Evolutionary conservation across 176 grass and related monocot genomes (phyloP).

Genomic region (Aegilops sharonensis): DNA sequence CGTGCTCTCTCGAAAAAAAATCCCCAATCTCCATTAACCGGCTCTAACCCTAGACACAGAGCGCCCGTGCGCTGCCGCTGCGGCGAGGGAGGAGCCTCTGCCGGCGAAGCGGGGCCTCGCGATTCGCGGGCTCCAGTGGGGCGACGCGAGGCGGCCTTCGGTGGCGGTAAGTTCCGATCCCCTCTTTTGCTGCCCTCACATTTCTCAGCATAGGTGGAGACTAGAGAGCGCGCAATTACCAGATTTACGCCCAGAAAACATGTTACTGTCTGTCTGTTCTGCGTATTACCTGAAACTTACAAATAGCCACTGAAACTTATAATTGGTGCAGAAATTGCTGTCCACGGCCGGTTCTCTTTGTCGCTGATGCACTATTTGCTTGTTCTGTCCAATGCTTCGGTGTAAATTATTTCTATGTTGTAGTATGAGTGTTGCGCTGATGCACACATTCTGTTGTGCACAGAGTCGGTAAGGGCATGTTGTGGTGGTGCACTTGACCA

Average conservation of each 20-base stretch:
- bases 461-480: neutral
- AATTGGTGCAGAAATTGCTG: too few species aligned
- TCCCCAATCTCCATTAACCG: too few species aligned
- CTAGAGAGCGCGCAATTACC: too few species aligned
- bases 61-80: too few species aligned
- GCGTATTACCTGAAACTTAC: neutral
- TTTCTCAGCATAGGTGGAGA: too few species aligned
- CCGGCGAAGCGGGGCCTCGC: neutral
- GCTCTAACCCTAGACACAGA: neutral
- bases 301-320: too few species aligned
- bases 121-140: neutral
- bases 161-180: neutral
- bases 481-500: neutral
- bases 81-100: neutral
- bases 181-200: too few species aligned
- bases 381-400: neutral
- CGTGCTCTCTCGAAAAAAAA: too few species aligned
- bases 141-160: neutral
- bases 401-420: neutral
- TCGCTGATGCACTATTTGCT: neutral
- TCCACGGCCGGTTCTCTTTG: too few species aligned
- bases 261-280: neutral
- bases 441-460: neutral
- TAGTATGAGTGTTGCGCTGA: neutral
- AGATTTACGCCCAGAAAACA: too few species aligned